Evolutionary conservation across 2,329 filamentous ascomycete species (phyloP), one percentile per base, ranked within the genome.

Genomic region (Lomentospora prolificans): DNA sequence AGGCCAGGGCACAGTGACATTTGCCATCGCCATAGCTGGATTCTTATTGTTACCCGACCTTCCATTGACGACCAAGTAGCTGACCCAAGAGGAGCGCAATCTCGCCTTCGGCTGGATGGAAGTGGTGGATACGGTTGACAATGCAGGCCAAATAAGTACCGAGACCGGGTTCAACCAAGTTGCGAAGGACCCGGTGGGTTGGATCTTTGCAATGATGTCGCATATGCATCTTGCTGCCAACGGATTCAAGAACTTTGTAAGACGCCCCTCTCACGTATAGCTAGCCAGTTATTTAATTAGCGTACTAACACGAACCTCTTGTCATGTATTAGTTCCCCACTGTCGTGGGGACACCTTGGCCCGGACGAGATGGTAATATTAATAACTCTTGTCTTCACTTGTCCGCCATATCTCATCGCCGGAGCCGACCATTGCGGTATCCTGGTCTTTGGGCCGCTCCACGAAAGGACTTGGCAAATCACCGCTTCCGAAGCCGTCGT

Each of bases 1-100:
- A 89, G 62, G 85, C 10, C 82, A 89, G 62, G 85, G 85, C 8
- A 70, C 73, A 3, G 70, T 69, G 24, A 72, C 70, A 1, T 64
- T 70, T 3, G n/a, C 62, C 9, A 63, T 70, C 4, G 70, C 68
- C 0, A 46, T 70, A 6, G 62, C 60, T 50, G 66, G 66, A 8
- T 61, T 70, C 27, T 36, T 66, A 22, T 64, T 70, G 44, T 62
- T 72, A 1, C 70, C 70, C 3, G 67, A 71, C 44, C 79, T 58
- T 62, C 79, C 68, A 0, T 77, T 77, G 62, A 74, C 79, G 33
- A 68, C 76, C 2, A 67, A 66, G 8, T 70, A 68, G 58, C 64
- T 82, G 10, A 71, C 72, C 1, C 72, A 73, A 8, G 71, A 72
- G 17, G 77, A 76, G 61, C 78, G 76, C 56, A 61, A 61, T 1